phyloP scores from a whole-genome alignment of 306 rosid genomes.

The Psophocarpus tetragonolobus region DNA sequence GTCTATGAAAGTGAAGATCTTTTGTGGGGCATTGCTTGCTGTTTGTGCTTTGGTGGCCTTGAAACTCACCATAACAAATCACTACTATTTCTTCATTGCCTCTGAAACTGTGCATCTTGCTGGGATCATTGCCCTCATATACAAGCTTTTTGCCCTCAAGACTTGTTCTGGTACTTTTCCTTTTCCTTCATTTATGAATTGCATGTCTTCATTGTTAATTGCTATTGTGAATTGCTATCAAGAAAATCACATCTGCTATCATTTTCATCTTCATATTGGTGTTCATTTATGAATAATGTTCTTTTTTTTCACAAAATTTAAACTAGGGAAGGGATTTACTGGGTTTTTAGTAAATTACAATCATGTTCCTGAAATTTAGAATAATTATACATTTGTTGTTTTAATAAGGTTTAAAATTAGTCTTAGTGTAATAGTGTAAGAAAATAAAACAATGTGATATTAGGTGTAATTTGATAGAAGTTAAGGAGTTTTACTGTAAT shows the following conservation, averaged over 20 bases:
- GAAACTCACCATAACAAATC: conserved; percentile 34
- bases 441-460: too few relatives aligned
- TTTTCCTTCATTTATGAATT: not conserved
- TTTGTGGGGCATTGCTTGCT: conserved; percentile 43
- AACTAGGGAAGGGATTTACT: not conserved
- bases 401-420: too few relatives aligned
- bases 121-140: conserved; percentile 63
- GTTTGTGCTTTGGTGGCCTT: conserved; percentile 50
- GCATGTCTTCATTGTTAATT: not conserved
- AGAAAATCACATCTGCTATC: not conserved
- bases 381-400: too few relatives aligned
- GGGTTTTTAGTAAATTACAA: too few relatives aligned
- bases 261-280: not conserved
- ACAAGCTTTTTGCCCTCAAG: conserved; percentile 71
- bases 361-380: too few relatives aligned
- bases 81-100: conserved; percentile 45
- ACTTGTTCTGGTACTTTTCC: conserved; percentile 74
- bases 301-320: not conserved
- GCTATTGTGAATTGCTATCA: not conserved
- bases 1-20: conserved; percentile 52
- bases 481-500: too few relatives aligned
- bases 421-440: too few relatives aligned
- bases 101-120: conserved; percentile 50
- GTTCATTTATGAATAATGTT: not conserved
- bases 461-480: too few relatives aligned